phyloP scores from a whole-genome alignment of 2,329 filamentous ascomycete genomes.

The Cucurbitaria berberidis region DNA sequence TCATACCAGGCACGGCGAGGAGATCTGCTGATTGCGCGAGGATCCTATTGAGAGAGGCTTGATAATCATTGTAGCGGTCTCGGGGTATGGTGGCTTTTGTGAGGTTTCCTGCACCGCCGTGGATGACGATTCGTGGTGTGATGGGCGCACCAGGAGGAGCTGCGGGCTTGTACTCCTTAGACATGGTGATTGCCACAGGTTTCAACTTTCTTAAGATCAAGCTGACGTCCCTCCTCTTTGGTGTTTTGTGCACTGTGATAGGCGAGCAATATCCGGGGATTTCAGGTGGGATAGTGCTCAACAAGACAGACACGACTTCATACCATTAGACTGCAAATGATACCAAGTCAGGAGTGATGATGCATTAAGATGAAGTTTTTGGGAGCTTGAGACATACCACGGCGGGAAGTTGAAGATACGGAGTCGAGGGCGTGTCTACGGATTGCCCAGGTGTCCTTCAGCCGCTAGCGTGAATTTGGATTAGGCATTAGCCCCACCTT shows the following conservation, averaged over 20 bases:
- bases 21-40: slow-evolving; percentile 32
- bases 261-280: not conserved
- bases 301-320: too few species aligned
- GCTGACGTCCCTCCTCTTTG: not conserved
- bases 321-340: too few species aligned
- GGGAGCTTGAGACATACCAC: too few species aligned
- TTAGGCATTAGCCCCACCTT: too few species aligned
- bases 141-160: slow-evolving; percentile 9
- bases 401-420: too few species aligned
- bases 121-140: slow-evolving; percentile 55
- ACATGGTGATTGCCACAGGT: not conserved
- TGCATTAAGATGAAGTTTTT: too few species aligned
- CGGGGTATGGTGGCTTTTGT: slow-evolving; percentile 48
- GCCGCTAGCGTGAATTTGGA: too few species aligned
- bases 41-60: slow-evolving; percentile 47
- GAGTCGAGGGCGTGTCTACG: too few species aligned
- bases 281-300: too few species aligned
- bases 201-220: not conserved
- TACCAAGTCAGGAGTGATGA: too few species aligned
- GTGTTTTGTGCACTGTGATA: not conserved
- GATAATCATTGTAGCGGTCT: slow-evolving; percentile 47
- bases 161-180: not conserved
- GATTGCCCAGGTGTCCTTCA: too few species aligned
- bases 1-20: slow-evolving; percentile 49
- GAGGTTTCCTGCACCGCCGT: slow-evolving; percentile 58